A percentile compares a stretch with the other conserved stretches of the same genome.
Evolutionary conservation across 495 filamentous ascomycete species (phyloP).

Genomic region (Penicillium dipodomyicola): DNA sequence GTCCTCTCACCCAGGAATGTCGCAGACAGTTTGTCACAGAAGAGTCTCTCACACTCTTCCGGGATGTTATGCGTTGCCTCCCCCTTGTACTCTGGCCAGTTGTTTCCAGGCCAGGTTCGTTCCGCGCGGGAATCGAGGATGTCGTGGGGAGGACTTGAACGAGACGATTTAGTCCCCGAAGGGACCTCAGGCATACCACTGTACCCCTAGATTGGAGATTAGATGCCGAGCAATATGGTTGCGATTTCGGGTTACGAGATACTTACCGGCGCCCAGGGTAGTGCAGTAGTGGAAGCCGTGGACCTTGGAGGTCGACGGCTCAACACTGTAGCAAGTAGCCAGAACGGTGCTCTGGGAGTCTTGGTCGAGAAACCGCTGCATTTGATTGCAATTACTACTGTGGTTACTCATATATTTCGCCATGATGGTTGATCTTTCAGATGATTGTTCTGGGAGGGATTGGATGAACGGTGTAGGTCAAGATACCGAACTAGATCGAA

Average conservation of each 20-base stretch:
- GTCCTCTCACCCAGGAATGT: constrained; percentile 96
- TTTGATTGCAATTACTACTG: constrained; percentile 70
- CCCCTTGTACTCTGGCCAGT: constrained; percentile 58
- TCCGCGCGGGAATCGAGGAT: constrained; percentile 61
- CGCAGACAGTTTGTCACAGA: constrained; percentile 87
- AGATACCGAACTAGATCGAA: background rate
- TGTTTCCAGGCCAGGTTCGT: constrained; percentile 45
- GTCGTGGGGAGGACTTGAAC: constrained; percentile 79
- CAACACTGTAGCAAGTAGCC: constrained; percentile 79
- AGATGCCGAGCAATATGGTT: constrained; percentile 5
- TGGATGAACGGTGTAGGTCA: constrained; percentile 12
- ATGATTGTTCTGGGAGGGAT: constrained; percentile 12
- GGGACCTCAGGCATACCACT: constrained; percentile 98
- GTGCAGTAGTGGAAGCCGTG: constrained; percentile 92
- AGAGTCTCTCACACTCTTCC: constrained; percentile 99
- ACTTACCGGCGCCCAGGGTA: constrained; percentile 72
- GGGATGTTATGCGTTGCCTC: constrained; percentile 92
- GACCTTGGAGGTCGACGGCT: constrained; percentile 53
- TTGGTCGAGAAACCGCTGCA: constrained; percentile 50
- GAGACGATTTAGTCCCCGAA: constrained; percentile 72
- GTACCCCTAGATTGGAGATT: constrained; percentile 58
- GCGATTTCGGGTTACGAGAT: background rate
- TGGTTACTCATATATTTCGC: constrained; percentile 62
- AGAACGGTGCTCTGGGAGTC: constrained; percentile 63
- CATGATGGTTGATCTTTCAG: constrained; percentile 29